A percentile compares a stretch with the other conserved stretches of the same genome.
phyloP scores from a whole-genome alignment of 345 rosid species.

The Carallia pectinifolia region DNA sequence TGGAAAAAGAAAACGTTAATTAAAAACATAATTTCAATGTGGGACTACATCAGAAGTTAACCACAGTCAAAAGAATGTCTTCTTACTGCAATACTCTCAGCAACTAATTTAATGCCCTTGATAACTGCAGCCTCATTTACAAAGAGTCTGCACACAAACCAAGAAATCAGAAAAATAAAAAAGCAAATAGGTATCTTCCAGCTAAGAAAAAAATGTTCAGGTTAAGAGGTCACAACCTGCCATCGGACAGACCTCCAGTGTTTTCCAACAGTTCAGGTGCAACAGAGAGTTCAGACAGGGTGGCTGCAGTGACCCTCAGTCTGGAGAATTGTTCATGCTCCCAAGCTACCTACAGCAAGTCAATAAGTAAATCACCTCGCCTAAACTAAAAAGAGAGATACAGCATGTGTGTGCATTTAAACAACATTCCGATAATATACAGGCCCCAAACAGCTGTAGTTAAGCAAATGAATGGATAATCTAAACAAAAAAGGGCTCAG shows the following conservation, averaged over 20 bases:
- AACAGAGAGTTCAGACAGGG: conserved; percentile 70
- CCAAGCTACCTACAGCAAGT: conserved; percentile 92
- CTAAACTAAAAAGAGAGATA: conserved; percentile 14
- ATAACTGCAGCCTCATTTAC: conserved; percentile 62
- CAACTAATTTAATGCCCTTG: conserved; percentile 77
- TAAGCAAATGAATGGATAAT: not conserved
- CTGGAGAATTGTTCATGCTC: conserved; percentile 99
- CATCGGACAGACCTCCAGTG: conserved; percentile 77
- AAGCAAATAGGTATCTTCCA: not conserved
- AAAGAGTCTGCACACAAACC: conserved; percentile 50
- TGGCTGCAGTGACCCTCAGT: conserved; percentile 92
- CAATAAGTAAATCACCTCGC: conserved; percentile 31
- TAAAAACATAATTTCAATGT: not conserved
- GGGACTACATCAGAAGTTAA: not conserved
- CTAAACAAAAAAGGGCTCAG: no score
- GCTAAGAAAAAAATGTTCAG: conserved; percentile 1
- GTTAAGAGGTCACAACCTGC: conserved; percentile 49
- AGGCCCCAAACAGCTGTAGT: not conserved
- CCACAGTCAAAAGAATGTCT: not conserved
- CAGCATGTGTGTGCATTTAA: conserved; percentile 6
- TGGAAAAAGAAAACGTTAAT: conserved; percentile 2
- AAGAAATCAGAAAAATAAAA: conserved; percentile 19
- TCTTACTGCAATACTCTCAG: conserved; percentile 93
- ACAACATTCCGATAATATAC: not conserved
- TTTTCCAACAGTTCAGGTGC: conserved; percentile 78